Base-by-base conservation (phyloP, 345 rosid genomes). In the Firmiana major region DNA sequence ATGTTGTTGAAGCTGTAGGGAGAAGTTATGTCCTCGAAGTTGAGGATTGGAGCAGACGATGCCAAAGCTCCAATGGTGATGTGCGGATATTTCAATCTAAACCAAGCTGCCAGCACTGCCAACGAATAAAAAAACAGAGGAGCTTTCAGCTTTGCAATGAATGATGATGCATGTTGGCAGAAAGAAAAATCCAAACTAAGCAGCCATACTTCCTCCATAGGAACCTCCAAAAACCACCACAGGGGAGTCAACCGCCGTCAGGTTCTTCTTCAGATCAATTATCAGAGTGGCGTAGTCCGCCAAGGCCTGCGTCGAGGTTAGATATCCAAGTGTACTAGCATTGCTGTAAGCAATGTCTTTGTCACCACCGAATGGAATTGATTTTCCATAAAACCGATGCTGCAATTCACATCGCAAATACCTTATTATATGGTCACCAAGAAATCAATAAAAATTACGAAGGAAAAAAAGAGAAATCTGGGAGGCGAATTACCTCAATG, bases 151-250 rank as follows among this genome's bases (percentile, higher is more conserved):
- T 10, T 40, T 40, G 42, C 3, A 15, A 34, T 63, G 26, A n/a
- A 40, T 36, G 34, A 31, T 31, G 34, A 31, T 31, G 34, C 34
- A 1, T 31, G 34, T 12, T 11, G 22, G 11, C 15, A 26, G 10
- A 6, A 26, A 15, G 10, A 46, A 19, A 38, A 7, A 31, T 22
- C 38, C 46, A 22, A 10, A 36, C 0, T 45, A 45, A 1, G 9
- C 0, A 26, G 65, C 19, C 84, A 48, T 84, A 90, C 92, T 90
- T 85, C 92, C 94, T 13, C 94, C 94, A 7, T 89, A 90, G 78
- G 94, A 90, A 48, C 94, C 94, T 24, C 92, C 91, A 9, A 87
- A 81, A n/a, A 84, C 87, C 67, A 90, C 83, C n/a, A 90, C 91
- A 19, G 92, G 94, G 75, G 92, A 89, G 28, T 85, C 89, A 19